A percentile compares a stretch with the other conserved stretches of the same genome.
Evolutionary conservation across 2,329 filamentous ascomycete species (phyloP).

Genomic region (Fusarium anguioides): DNA sequence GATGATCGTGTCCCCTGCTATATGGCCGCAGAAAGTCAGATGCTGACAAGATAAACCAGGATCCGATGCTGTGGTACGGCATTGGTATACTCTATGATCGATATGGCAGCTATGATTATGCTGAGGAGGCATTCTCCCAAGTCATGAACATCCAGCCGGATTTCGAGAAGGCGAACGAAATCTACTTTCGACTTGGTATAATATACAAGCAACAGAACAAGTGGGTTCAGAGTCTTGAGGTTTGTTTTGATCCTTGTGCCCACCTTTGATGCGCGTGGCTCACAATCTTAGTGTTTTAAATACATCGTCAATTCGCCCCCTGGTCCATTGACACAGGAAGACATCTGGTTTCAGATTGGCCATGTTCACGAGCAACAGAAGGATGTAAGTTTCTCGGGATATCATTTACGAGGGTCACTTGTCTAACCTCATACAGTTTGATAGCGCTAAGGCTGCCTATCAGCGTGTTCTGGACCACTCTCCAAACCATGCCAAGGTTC

Average conservation of each 20-base stretch:
- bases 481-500: conserved; percentile 95
- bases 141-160: conserved; percentile 99
- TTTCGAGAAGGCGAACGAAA: conserved; percentile 99
- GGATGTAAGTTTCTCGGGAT: conserved; percentile 78
- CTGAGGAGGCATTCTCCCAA: conserved; percentile 97
- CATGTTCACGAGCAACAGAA: conserved; percentile 99
- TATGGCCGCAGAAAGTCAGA: background rate
- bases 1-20: background rate
- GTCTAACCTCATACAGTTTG: conserved; percentile 73
- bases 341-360: conserved; percentile 99
- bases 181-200: conserved; percentile 98
- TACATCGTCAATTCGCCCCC: conserved; percentile 96
- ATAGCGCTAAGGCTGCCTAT: conserved; percentile 92
- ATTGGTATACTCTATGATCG: conserved; percentile 98
- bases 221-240: conserved; percentile 90
- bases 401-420: conserved; percentile 35
- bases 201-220: conserved; percentile 99
- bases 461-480: conserved; percentile 93
- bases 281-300: conserved; percentile 82
- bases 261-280: background rate
- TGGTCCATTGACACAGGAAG: conserved; percentile 91
- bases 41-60: conserved; percentile 60
- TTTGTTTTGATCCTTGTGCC: conserved; percentile 57
- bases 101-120: conserved; percentile 95
- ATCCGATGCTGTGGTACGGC: conserved; percentile 98